Conservation (phyloP, 1,284 basidiomycete genomes). For the Golubevia sp. region DNA sequence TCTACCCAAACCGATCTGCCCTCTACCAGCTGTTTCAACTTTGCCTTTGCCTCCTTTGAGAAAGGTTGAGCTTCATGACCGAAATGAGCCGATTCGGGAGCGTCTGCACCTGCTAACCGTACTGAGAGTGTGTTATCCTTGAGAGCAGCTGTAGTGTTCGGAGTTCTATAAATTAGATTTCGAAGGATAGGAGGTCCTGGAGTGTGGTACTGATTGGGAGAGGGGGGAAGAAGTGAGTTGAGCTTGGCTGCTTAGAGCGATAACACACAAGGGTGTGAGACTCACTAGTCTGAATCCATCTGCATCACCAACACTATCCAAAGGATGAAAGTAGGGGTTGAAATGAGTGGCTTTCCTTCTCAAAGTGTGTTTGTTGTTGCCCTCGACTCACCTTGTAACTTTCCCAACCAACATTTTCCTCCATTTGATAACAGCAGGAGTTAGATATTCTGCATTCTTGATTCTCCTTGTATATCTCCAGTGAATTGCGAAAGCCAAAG, state of each 20-base stretch:
- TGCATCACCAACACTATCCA: constrained; percentile 45
- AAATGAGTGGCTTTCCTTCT: not conserved
- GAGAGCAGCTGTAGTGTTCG: constrained; percentile 8
- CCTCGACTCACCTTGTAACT: constrained; percentile 17
- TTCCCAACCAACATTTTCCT: constrained; percentile 45
- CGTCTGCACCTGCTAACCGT: constrained; percentile 53
- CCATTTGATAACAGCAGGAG: constrained; percentile 40
- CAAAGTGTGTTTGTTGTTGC: not conserved
- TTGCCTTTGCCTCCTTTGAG: constrained; percentile 49
- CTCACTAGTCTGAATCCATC: constrained; percentile 48
- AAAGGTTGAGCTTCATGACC: constrained; percentile 55
- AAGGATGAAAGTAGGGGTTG: not conserved
- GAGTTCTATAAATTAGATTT: constrained; percentile 20
- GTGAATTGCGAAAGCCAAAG: constrained; percentile 19
- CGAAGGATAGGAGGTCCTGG: constrained; percentile 41
- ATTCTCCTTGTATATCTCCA: constrained; percentile 55
- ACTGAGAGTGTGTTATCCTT: constrained; percentile 44
- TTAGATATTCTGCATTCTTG: constrained; percentile 43
- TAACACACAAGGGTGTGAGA: too few relatives aligned
- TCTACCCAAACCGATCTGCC: constrained; percentile 23
- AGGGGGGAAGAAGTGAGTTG: not conserved
- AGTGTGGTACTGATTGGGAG: constrained; percentile 34
- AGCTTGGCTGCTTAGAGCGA: too few relatives aligned
- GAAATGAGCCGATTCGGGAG: constrained; percentile 55
- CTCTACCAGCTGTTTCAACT: constrained; percentile 25